phyloP scores from a whole-genome alignment of 345 rosid species.

The Eucalyptus regnans region DNA sequence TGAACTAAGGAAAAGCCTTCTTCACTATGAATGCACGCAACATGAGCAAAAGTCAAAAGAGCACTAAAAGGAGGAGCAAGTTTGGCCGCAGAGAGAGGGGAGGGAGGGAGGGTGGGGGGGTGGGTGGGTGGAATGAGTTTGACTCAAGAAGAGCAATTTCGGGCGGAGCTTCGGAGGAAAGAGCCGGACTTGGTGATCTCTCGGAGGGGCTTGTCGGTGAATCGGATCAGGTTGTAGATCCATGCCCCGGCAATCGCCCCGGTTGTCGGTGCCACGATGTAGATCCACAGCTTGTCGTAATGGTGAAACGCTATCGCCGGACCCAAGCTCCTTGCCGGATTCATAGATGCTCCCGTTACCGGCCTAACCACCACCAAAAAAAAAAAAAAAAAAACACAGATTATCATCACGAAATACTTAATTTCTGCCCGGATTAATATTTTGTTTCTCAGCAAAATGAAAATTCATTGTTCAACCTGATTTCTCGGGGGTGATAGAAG shows the following conservation, averaged over 20 bases:
- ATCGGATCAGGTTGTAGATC: conserved; percentile 39
- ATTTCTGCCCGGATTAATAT: not conserved
- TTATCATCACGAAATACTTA: not conserved
- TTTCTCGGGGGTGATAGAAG: not conserved
- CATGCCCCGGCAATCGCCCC: conserved; percentile 49
- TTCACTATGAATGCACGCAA: not conserved
- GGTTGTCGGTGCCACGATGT: conserved; percentile 31
- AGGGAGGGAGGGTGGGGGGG: not conserved
- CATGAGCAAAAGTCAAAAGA: not conserved
- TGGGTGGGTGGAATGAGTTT: not conserved
- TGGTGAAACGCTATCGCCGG: conserved; percentile 47
- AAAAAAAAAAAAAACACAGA: not conserved
- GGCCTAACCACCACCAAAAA: conserved; percentile 19
- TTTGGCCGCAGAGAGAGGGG: not conserved
- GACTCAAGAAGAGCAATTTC: not conserved
- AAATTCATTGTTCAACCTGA: not conserved
- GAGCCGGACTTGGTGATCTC: conserved; percentile 18
- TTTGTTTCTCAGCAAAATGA: not conserved
- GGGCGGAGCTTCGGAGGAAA: not conserved
- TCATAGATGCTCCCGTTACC: conserved; percentile 72
- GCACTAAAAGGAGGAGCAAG: not conserved
- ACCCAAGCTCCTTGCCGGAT: conserved; percentile 82
- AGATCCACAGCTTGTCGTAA: conserved; percentile 53
- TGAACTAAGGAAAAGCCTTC: not conserved
- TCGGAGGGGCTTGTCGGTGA: conserved; percentile 32